A percentile compares a stretch with the other conserved stretches of the same genome.
Evolutionary conservation across 352 stramenopile genomes (phyloP).

Genomic region (Phytopythium litorale): DNA sequence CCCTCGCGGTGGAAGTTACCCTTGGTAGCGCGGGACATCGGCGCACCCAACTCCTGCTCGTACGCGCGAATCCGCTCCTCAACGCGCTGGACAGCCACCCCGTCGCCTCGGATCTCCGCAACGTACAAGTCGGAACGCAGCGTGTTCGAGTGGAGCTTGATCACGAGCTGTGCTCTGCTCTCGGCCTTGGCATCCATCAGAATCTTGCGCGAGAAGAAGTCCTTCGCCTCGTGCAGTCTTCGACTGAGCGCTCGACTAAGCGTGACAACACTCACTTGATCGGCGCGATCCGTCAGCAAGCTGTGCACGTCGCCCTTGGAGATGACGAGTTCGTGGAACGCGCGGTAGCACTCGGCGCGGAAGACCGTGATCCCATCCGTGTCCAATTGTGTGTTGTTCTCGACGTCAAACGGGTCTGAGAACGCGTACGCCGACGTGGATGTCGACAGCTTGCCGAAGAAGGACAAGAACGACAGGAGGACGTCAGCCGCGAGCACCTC

Average conservation of each 20-base stretch:
- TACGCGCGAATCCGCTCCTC: constrained; percentile 60
- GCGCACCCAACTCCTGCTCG: constrained; percentile 62
- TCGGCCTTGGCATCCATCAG: constrained; percentile 40
- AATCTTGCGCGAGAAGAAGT: constrained; percentile 73
- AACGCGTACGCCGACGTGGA: constrained; percentile 44
- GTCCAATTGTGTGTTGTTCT: constrained; percentile 65
- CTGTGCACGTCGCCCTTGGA: constrained; percentile 53
- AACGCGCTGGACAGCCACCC: constrained; percentile 51
- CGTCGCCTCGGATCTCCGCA: constrained; percentile 60
- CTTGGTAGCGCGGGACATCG: constrained; percentile 35
- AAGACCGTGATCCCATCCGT: constrained; percentile 37
- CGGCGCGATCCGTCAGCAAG: constrained; percentile 39
- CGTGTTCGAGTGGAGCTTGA: constrained; percentile 55
- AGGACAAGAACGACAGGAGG: constrained; percentile 50
- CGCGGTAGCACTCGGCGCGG: constrained; percentile 59
- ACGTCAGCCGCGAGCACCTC: constrained; percentile 37
- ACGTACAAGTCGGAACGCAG: constrained; percentile 70
- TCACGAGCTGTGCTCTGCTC: constrained; percentile 25
- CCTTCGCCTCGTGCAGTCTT: constrained; percentile 42
- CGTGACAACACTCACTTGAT: constrained; percentile 60
- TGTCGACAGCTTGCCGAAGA: constrained; percentile 57
- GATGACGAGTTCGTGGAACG: constrained; percentile 60
- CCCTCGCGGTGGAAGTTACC: constrained; percentile 56
- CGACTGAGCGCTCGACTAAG: constrained; percentile 71
- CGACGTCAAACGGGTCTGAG: constrained; percentile 46